These are phyloP conservation scores for Trichosanthes cucumerina DNA, from an alignment of 306 rosid species.

Conservation along the genomic window DNA sequence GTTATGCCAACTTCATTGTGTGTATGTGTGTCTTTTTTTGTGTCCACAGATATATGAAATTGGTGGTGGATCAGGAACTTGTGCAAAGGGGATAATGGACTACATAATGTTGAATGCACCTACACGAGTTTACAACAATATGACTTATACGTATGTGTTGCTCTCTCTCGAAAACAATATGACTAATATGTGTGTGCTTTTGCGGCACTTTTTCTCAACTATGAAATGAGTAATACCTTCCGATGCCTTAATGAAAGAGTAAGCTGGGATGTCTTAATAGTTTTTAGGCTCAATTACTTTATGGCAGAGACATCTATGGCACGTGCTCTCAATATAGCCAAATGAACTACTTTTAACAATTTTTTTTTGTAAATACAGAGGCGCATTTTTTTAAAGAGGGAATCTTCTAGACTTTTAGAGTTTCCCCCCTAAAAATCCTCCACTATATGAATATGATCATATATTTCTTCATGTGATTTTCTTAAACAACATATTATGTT, in stretches of 20 bases:
- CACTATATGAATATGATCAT: neutral
- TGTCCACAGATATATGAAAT: slow-evolving; percentile 92
- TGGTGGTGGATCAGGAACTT: slow-evolving; percentile 99
- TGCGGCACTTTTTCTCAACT: slow-evolving; percentile 17
- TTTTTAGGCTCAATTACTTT: neutral
- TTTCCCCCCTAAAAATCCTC: neutral
- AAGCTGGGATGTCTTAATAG: neutral
- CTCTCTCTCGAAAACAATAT: neutral
- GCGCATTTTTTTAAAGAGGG: neutral
- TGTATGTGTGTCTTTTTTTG: slow-evolving; percentile 13
- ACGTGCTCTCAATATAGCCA: neutral
- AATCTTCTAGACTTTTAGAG: neutral
- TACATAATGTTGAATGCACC: slow-evolving; percentile 97
- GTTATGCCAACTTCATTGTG: slow-evolving; percentile 8
- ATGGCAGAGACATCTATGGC: neutral
- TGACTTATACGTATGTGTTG: slow-evolving; percentile 68
- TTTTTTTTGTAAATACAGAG: neutral
- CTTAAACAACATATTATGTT: neutral
- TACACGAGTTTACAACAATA: slow-evolving; percentile 65
- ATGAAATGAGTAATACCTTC: slow-evolving; percentile 6
- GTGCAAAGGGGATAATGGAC: slow-evolving; percentile 98
- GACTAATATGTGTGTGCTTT: slow-evolving; percentile 13
- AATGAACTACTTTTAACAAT: neutral
- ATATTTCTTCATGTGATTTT: neutral
- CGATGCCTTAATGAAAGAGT: neutral